phyloP scores from a whole-genome alignment of 1,284 basidiomycete species.

The Boletellus deceptivus region DNA sequence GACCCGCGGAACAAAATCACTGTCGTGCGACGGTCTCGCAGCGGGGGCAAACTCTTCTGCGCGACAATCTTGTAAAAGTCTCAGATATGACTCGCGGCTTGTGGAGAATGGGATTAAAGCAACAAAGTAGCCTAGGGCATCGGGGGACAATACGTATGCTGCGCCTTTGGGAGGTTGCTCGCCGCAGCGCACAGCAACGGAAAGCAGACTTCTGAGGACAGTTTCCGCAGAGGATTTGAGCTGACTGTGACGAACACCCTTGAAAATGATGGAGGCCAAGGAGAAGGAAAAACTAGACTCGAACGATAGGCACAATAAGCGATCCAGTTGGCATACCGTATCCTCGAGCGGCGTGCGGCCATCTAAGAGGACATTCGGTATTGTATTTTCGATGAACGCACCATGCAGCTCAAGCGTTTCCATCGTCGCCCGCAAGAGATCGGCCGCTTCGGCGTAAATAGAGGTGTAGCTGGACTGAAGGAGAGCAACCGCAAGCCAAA shows the following conservation, averaged over 20 bases:
- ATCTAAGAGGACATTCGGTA: constrained; percentile 64
- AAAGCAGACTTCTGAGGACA: constrained; percentile 55
- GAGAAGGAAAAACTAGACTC: constrained; percentile 80
- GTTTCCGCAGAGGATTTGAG: constrained; percentile 60
- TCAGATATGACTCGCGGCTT: constrained; percentile 52
- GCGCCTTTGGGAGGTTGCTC: constrained; percentile 37
- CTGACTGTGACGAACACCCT: constrained; percentile 72
- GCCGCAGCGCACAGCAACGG: constrained; percentile 53
- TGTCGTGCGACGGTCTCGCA: constrained; percentile 42
- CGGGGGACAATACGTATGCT: constrained; percentile 48
- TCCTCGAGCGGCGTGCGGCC: constrained; percentile 64
- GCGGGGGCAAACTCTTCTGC: constrained; percentile 47
- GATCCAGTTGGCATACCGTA: constrained; percentile 71
- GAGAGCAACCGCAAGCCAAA: constrained; percentile 84
- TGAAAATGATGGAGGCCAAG: constrained; percentile 79
- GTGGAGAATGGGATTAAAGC: constrained; percentile 73
- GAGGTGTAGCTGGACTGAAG: constrained; percentile 75
- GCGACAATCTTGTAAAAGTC: constrained; percentile 60
- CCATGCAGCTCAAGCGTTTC: constrained; percentile 65
- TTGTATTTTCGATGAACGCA: constrained; percentile 51
- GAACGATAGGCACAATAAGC: constrained; percentile 74
- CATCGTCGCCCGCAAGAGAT: constrained; percentile 63
- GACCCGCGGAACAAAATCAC: constrained; percentile 51
- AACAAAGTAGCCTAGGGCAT: constrained; percentile 79
- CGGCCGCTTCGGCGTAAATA: constrained; percentile 70